phyloP scores from a whole-genome alignment of 768 basidiomycete species.

The Stropharia rugosoannulata region DNA sequence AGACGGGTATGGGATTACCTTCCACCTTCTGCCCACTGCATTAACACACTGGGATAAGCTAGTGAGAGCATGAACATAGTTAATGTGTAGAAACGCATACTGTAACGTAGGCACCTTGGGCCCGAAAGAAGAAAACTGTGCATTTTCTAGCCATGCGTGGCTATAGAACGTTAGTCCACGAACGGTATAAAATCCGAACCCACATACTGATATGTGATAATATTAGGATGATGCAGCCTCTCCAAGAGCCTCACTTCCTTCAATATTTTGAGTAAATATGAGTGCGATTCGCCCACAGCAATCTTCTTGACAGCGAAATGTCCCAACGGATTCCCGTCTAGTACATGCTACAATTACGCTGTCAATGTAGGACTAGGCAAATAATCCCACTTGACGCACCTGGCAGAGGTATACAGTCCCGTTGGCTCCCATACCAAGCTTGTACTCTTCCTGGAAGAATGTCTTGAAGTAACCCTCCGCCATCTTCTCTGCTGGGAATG shows the following conservation, averaged over 20 bases:
- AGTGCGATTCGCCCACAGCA: conserved; percentile 87
- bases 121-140: conserved; percentile 86
- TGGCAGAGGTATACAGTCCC: conserved; percentile 89
- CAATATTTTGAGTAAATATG: conserved; percentile 80
- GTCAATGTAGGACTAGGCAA: neutral
- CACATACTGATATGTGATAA: conserved; percentile 83
- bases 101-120: conserved; percentile 86
- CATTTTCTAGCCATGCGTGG: conserved; percentile 89
- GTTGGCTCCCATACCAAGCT: conserved; percentile 93
- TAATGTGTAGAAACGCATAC: conserved; percentile 40
- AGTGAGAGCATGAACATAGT: neutral
- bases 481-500: conserved; percentile 72
- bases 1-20: conserved; percentile 33
- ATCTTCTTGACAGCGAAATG: conserved; percentile 97
- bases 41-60: conserved; percentile 58
- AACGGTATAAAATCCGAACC: neutral
- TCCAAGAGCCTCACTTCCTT: conserved; percentile 88
- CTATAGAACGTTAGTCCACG: conserved; percentile 21
- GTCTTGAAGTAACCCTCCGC: conserved; percentile 91
- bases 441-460: conserved; percentile 89
- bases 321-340: conserved; percentile 87
- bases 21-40: conserved; percentile 94
- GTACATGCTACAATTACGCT: conserved; percentile 56
- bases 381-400: conserved; percentile 33
- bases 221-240: conserved; percentile 85